Evolutionary conservation across 2,329 filamentous ascomycete genomes (phyloP), one percentile per base, ranked within the genome.

Genomic region (Shiraia bambusicola): DNA sequence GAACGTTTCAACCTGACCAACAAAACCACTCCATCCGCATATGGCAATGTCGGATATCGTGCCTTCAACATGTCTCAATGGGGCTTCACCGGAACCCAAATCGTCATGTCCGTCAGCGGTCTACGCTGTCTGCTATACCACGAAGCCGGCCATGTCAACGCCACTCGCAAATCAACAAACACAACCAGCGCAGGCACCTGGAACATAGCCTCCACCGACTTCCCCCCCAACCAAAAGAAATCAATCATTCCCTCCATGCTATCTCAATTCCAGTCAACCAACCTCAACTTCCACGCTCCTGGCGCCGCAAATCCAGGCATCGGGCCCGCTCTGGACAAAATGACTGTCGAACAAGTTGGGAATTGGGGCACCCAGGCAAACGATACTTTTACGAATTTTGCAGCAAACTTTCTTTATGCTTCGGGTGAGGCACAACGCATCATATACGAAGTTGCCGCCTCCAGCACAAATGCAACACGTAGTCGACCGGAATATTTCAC

Each of bases 351-450:
- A 33, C 8, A 34, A 17, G 19, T 22, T 22, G 19, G 19, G 19
- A 8, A 22, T 22, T 22, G 19, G 19, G 19, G 19, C 4, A 22
- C 19, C 4, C 8, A 5, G 19, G 37, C 29, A 17, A 35, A 35
- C 25, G 22, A 39, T 28, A 11, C 33, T 2, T 40, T 40, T 34
- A 26, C 32, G 35, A 27, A 43, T 17, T 44, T 37, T 28, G 27
- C 44, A 10, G 22, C 26, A 17, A 45, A 52, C 27, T 45, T 36
- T 19, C 43, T 54, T 6, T 54, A 52, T 27, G 49, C 42, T 6
- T 42, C 47, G 1, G 51, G 42, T 2, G 49, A 52, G 31, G 38
- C 35, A 11, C 38, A 48, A 34, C 51, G 51, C 11, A 41, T 52
- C 4, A 16, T 45, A 11, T 44, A 54, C 34, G 51, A 52, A 17